Percentiles rank a stretch among this genome's conserved stretches.
Conservation (phyloP, 371 early-diverging fungal species). For the Capniomyces stellatus region DNA sequence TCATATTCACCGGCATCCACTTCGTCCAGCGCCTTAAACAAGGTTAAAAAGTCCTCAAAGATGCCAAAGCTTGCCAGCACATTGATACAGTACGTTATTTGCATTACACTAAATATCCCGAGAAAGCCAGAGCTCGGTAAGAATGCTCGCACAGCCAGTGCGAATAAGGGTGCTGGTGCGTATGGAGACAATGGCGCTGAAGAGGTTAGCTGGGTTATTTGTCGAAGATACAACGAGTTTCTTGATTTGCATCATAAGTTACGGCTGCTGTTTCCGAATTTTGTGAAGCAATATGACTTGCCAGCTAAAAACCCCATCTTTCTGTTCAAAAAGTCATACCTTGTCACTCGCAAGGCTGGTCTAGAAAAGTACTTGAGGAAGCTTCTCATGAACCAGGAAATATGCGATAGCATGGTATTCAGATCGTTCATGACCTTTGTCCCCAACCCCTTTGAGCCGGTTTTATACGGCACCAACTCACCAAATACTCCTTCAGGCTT, state of each 20-base stretch:
- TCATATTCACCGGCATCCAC: no score
- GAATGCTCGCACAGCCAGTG: no score
- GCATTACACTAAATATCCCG: no score
- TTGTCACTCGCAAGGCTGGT: conserved; percentile 45
- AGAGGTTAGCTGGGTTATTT: conserved; percentile 49
- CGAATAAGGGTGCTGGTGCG: no score
- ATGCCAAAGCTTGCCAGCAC: no score
- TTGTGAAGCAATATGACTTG: conserved; percentile 44
- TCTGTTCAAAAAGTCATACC: conserved; percentile 32
- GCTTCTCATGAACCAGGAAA: conserved; percentile 29
- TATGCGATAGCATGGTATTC: conserved; percentile 36
- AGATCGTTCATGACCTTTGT: conserved; percentile 37
- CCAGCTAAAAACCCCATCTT: conserved; percentile 50
- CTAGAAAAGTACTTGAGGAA: conserved; percentile 51
- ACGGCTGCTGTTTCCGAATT: conserved; percentile 27
- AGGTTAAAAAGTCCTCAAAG: no score
- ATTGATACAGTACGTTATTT: no score
- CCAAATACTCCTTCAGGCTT: no score
- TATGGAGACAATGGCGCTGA: not conserved
- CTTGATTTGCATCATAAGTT: conserved; percentile 51
- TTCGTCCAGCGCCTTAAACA: no score
- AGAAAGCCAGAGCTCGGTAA: no score
- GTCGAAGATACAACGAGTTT: conserved; percentile 65
- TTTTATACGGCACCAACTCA: no score
- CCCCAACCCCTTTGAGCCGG: no score